These are phyloP conservation scores for Hypoxylon lenormandii DNA, from an alignment of 495 filamentous ascomycete genomes.

Conservation along the genomic window DNA sequence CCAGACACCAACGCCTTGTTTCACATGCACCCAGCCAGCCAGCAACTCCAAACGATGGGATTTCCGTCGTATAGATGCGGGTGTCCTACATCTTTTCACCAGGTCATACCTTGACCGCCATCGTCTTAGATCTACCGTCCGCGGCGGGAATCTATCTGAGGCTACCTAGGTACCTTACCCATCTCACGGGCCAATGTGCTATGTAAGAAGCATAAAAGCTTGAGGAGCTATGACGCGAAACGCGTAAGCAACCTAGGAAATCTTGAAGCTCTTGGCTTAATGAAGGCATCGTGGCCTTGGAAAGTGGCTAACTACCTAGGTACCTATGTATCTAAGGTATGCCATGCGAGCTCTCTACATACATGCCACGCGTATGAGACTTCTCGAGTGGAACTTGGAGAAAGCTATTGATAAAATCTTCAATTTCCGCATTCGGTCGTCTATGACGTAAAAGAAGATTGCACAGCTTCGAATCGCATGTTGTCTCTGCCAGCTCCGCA, in stretches of 20 bases:
- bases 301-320: neutral
- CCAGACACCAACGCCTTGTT: constrained; percentile 8
- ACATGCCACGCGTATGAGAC: constrained; percentile 22
- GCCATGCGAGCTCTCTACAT: constrained; percentile 13
- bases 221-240: constrained; percentile 5
- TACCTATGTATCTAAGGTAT: neutral
- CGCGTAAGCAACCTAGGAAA: constrained; percentile 6
- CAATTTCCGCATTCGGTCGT: constrained; percentile 42
- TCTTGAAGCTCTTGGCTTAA: neutral
- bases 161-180: neutral
- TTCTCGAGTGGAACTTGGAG: constrained; percentile 8
- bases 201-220: neutral
- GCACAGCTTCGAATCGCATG: constrained; percentile 17
- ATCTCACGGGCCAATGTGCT: neutral
- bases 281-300: constrained; percentile 10
- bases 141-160: constrained; percentile 10
- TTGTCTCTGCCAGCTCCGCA: constrained; percentile 8
- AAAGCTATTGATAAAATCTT: constrained; percentile 2
- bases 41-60: neutral
- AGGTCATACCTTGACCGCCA: neutral
- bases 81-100: constrained; percentile 1
- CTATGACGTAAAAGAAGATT: constrained; percentile 39
- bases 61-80: constrained; percentile 5
- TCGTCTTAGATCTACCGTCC: constrained; percentile 16
- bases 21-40: constrained; percentile 19